These are phyloP conservation scores for Beauveria rudraprayagi DNA, from an alignment of 2,329 filamentous ascomycete species.

Conservation along the genomic window DNA sequence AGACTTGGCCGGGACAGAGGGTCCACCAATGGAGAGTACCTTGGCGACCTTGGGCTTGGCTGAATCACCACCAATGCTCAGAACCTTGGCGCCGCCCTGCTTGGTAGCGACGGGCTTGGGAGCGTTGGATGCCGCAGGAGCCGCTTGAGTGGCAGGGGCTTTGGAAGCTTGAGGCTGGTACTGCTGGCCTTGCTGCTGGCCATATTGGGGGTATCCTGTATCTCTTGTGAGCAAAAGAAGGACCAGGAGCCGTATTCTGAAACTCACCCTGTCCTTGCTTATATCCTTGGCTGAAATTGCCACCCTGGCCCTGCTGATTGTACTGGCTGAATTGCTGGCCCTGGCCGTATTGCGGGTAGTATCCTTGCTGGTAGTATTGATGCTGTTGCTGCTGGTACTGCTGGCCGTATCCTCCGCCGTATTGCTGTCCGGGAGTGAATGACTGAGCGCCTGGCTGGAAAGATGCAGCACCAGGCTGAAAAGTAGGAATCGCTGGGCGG, in stretches of 20 bases:
- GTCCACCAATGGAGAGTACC: conserved; percentile 35
- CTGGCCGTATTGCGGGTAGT: conserved; percentile 51
- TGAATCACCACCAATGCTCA: conserved; percentile 60
- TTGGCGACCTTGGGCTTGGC: conserved; percentile 43
- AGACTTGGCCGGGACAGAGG: conserved; percentile 30
- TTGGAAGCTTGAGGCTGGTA: conserved; percentile 34
- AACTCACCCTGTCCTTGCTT: conserved; percentile 36
- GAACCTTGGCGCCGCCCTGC: conserved; percentile 57
- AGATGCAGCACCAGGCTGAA: conserved; percentile 61
- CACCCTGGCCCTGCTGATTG: conserved; percentile 40
- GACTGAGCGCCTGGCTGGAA: conserved; percentile 55
- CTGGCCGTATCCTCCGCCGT: conserved; percentile 46
- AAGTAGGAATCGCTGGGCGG: conserved; percentile 57
- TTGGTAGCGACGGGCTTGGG: conserved; percentile 58
- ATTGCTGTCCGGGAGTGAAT: conserved; percentile 41
- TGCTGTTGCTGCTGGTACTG: conserved; percentile 50
- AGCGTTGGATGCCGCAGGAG: conserved; percentile 34
- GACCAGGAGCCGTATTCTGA: conserved; percentile 20
- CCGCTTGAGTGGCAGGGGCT: conserved; percentile 34
- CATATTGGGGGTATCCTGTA: conserved; percentile 46
- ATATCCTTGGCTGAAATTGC: conserved; percentile 46
- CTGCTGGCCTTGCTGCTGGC: conserved; percentile 37
- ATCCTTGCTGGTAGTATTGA: conserved; percentile 44
- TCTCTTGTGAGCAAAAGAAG: conserved; percentile 13
- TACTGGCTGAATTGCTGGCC: conserved; percentile 35